These are phyloP conservation scores for Iberis pinnata DNA, from an alignment of 345 rosid genomes.

Conservation along the genomic window DNA sequence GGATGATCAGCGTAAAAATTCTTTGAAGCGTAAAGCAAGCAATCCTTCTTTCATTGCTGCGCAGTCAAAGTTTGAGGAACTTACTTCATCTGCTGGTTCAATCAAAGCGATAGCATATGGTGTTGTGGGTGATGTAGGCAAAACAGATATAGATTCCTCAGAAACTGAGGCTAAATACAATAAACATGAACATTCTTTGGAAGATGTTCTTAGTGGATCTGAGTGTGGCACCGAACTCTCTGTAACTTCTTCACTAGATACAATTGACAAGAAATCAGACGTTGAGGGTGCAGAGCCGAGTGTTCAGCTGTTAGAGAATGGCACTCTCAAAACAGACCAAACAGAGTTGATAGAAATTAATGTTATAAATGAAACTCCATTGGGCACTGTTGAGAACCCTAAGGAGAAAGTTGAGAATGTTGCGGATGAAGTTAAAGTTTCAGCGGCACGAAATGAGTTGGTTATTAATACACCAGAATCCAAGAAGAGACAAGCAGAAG, in stretches of 20 bases:
- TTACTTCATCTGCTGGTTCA: slow-evolving; percentile 42
- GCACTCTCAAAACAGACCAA: slow-evolving; percentile 21
- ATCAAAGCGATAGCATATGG: slow-evolving; percentile 30
- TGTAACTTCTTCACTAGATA: slow-evolving; percentile 80
- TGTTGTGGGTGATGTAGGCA: slow-evolving; percentile 36
- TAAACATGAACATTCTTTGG: slow-evolving; percentile 32
- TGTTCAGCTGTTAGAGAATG: slow-evolving; percentile 38
- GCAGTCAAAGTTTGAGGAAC: slow-evolving; percentile 74
- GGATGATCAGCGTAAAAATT: slow-evolving; percentile 46
- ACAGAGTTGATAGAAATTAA: slow-evolving; percentile 31
- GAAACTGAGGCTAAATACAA: slow-evolving; percentile 23
- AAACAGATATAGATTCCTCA: slow-evolving; percentile 29
- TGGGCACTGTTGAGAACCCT: slow-evolving; percentile 19
- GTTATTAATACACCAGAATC: slow-evolving; percentile 37
- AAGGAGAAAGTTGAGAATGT: slow-evolving; percentile 32
- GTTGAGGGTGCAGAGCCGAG: slow-evolving; percentile 37
- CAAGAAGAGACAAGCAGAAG: slow-evolving; percentile 38
- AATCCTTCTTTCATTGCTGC: slow-evolving; percentile 64
- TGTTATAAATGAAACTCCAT: slow-evolving; percentile 29
- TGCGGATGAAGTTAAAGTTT: slow-evolving; percentile 27
- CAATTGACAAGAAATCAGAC: slow-evolving; percentile 60
- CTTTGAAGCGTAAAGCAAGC: slow-evolving; percentile 58
- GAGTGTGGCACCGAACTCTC: slow-evolving; percentile 93
- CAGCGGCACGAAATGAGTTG: slow-evolving; percentile 29
- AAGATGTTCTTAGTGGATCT: slow-evolving; percentile 47